These are phyloP conservation scores for Boletus sp. DNA, from an alignment of 768 basidiomycete genomes.

Conservation along the genomic window DNA sequence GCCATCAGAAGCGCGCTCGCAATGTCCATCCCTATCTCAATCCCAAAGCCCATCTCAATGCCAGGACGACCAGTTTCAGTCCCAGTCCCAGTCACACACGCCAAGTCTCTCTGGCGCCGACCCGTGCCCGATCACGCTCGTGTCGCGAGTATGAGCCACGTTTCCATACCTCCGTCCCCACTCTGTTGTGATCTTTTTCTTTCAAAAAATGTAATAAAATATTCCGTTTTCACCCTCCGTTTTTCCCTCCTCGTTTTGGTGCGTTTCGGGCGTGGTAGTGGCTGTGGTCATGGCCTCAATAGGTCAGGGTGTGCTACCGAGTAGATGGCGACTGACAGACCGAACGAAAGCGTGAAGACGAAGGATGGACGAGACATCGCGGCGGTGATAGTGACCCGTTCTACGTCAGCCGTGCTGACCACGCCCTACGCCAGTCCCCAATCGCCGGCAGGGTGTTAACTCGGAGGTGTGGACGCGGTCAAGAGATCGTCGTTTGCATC, in stretches of 20 bases:
- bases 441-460: no score
- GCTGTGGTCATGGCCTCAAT: no score
- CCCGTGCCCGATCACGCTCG: conserved; percentile 12
- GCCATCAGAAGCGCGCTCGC: conserved; percentile 5
- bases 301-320: no score
- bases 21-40: conserved; percentile 9
- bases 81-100: background rate
- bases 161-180: background rate
- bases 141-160: conserved; percentile 12
- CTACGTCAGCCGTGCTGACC: no score
- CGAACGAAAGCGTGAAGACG: no score
- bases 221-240: background rate
- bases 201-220: background rate
- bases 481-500: no score
- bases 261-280: background rate
- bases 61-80: background rate
- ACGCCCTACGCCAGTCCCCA: no score
- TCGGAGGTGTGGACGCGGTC: no score
- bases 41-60: background rate
- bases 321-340: no score
- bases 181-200: background rate
- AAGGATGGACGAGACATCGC: no score
- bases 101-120: conserved; percentile 2
- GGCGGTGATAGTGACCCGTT: no score
- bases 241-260: background rate